Percentiles rank a stretch among this genome's conserved stretches.
Evolutionary conservation across 345 rosid species (phyloP).

Genomic region (Populus alba): DNA sequence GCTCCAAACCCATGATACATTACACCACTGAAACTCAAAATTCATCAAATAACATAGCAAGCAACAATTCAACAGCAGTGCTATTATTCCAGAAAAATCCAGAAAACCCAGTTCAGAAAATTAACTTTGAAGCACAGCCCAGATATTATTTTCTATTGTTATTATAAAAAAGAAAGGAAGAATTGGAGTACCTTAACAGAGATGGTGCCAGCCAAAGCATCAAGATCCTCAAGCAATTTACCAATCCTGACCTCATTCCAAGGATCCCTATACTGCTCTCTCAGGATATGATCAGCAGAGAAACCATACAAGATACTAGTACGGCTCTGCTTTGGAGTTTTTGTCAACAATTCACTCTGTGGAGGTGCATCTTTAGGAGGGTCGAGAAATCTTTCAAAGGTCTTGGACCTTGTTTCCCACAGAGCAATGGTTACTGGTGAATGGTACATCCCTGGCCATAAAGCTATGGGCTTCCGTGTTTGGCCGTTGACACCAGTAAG

Average conservation of each 20-base stretch:
- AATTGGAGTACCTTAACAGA: conserved; percentile 61
- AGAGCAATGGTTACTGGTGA: conserved; percentile 75
- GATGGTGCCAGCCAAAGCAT: conserved; percentile 87
- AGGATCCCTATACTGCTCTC: conserved; percentile 87
- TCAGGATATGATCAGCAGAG: conserved; percentile 59
- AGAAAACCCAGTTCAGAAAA: conserved; percentile 13
- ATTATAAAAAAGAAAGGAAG: not conserved
- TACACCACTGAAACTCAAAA: not conserved
- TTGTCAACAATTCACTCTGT: conserved; percentile 61
- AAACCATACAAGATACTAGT: conserved; percentile 62
- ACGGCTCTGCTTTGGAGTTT: conserved; percentile 62
- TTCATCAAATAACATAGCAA: not conserved
- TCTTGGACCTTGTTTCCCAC: conserved; percentile 76
- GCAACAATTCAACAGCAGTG: not conserved
- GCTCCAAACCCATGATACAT: not conserved
- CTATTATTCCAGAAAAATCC: not conserved
- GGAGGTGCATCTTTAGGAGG: conserved; percentile 85
- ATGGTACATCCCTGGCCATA: conserved; percentile 93
- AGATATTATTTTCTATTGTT: not conserved
- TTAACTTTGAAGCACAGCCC: conserved; percentile 6
- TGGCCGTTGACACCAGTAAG: conserved; percentile 16
- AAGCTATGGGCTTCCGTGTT: conserved; percentile 62
- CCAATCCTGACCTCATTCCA: conserved; percentile 92
- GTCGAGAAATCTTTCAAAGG: conserved; percentile 68
- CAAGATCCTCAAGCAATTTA: conserved; percentile 85